A percentile compares a stretch with the other conserved stretches of the same genome.
Conservation (phyloP, 192 early-diverging fungal species). For the Backusella mclennaniae region DNA sequence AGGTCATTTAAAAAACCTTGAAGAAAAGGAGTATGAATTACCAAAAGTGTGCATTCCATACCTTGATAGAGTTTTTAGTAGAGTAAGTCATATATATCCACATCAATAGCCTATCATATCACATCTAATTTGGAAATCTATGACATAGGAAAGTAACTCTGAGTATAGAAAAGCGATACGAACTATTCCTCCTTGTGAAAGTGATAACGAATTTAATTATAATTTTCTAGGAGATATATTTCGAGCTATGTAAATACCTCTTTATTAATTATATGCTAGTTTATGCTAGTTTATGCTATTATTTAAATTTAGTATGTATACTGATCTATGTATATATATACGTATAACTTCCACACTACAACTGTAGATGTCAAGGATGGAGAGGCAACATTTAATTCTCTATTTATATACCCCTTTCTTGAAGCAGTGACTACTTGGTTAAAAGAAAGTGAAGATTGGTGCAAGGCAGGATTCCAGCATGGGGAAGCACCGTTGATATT, state of each 20-base stretch:
- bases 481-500: neutral
- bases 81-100: neutral
- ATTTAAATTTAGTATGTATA: neutral
- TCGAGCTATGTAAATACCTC: constrained; percentile 6
- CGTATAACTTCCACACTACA: neutral
- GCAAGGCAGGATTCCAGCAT: neutral
- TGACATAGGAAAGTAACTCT: neutral
- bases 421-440: neutral
- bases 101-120: neutral
- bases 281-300: constrained; percentile 4
- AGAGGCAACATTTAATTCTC: constrained; percentile 8
- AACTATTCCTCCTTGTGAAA: neutral
- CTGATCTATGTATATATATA: constrained; percentile 3
- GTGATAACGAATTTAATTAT: neutral
- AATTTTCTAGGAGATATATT: neutral
- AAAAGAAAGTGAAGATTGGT: neutral
- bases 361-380: neutral
- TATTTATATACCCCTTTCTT: constrained; percentile 9
- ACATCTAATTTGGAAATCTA: neutral
- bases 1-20: neutral
- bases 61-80: neutral
- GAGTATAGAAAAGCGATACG: neutral
- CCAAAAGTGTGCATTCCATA: neutral
- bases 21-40: neutral
- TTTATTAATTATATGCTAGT: constrained; percentile 3